Evolutionary conservation across 176 grass and related monocot genomes (phyloP), one percentile per base, ranked within the genome.

Genomic region (Otatea glauca): DNA sequence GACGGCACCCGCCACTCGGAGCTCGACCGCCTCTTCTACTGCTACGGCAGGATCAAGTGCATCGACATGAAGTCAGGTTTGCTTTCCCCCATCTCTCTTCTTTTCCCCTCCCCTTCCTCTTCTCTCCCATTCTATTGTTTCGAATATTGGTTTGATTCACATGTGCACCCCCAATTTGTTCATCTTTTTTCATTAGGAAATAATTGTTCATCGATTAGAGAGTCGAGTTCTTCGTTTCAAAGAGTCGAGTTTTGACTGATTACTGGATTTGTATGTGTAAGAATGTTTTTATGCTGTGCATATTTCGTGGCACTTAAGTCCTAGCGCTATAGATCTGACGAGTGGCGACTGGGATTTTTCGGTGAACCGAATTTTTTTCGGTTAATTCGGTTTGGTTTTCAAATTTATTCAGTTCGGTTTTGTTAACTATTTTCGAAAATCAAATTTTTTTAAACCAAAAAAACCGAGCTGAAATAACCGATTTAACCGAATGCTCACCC

Each of bases 51-150:
- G 74, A 79, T 94, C 43, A 83, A 94, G 4, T 90, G 93, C 85
- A 94, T 94, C 79, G 93, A 94, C 84, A 92, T 92, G 90, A 94
- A 94, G 83, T 94, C 90, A 80, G 88, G 93, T 90, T 45, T n/a
- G 53, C 64, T 0, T 7, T 0, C 0, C 42, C n/a, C 5, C 20
- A 2, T 2, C 29, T 3, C 10, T 12, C 65, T 17, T 12, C 21
- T 4, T 4, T n/a, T 24, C 23, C 12, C 20, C 6, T 5, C 13
- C 1, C 1, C 51, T 3, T 38, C 2, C 0, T 1, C 3, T 10
- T 21, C 7, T 21, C 3, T 5, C 13, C 10, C 21, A 1, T 54
- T 35, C 34, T 35, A 3, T 35, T 17, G 9, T 34, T 23, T 69
- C 3, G 5, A 1, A 8, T 37, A n/a, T 55, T 23, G 69, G 24